Evolutionary conservation across 176 grass and related monocot genomes (phyloP).

Genomic region (Typha latifolia): DNA sequence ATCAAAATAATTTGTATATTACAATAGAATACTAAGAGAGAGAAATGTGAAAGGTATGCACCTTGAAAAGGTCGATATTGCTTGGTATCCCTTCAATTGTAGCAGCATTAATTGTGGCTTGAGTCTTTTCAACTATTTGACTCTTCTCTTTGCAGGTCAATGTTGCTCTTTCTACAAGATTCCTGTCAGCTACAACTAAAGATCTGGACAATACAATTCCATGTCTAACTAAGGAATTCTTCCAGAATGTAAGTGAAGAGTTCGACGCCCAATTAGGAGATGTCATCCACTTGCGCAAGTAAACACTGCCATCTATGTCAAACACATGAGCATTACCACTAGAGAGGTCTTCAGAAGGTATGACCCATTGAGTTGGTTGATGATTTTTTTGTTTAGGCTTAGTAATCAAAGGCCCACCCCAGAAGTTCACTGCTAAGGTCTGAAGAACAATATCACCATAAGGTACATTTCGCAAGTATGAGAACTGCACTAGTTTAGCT

Average conservation of each 20-base stretch:
- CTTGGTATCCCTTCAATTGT: constrained; percentile 97
- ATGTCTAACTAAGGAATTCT: constrained; percentile 48
- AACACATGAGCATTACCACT: constrained; percentile 40
- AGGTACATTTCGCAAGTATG: constrained; percentile 55
- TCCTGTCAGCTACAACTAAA: constrained; percentile 81
- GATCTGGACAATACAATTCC: constrained; percentile 79
- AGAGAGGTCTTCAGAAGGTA: constrained; percentile 49
- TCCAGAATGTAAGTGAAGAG: constrained; percentile 74
- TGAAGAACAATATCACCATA: constrained; percentile 85
- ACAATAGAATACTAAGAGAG: neutral
- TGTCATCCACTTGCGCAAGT: constrained; percentile 86
- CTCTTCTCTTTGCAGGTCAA: constrained; percentile 73
- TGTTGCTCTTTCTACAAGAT: constrained; percentile 69
- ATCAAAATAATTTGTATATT: neutral
- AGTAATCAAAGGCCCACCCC: constrained; percentile 62
- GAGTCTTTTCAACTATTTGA: constrained; percentile 67
- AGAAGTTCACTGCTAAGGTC: constrained; percentile 78
- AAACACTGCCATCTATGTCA: constrained; percentile 85
- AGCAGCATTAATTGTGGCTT: constrained; percentile 85
- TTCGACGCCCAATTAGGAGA: constrained; percentile 66
- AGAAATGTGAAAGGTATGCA: constrained; percentile 14
- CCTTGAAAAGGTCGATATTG: constrained; percentile 99
- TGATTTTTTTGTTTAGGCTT: constrained; percentile 41
- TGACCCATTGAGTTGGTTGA: constrained; percentile 30
- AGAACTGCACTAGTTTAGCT: constrained; percentile 74